Evolutionary conservation across 257 asterid species (phyloP), one percentile per base, ranked within the genome.

Genomic region (Solanum clarkiae): DNA sequence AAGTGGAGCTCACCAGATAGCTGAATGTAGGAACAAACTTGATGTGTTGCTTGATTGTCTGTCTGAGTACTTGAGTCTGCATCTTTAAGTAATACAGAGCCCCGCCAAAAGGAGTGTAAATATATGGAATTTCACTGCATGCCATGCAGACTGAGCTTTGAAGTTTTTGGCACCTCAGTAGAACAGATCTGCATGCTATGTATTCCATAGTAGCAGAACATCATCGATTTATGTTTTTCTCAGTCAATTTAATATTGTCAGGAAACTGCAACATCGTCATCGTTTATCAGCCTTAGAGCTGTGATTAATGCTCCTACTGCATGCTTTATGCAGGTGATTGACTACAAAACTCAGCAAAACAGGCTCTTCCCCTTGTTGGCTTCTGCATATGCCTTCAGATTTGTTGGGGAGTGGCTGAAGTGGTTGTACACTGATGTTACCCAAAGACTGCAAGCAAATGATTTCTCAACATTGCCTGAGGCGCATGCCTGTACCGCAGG

Each of bases 401-500:
- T 95, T 84, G 98, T 92, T 88, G 98, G 98, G 29, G 98, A 97
- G 90, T 97, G 99, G 99, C 94, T 97, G 20, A 87, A 89, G 16
- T 95, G 99, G 99, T 88, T 97, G 75, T 95, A 97, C 94, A 91
- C 85, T 47, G 99, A 97, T 91, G 99, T 97, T 71, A 92, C 93
- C 42, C 91, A 89, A 91, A 93, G 94, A 86, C 88, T 97, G 90
- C 93, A 92, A 87, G 94, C 93, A 86, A 91, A 88, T 86, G 98
- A 97, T 90, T 97, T 91, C 89, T 92, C 99, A 63, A 97, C 98
- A 68, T 88, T 97, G 95, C 98, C 99, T 8, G 99, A 97, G 90
- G 98, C 87, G 84, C 99, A 97, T 89, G 98, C 99, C 82, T 97
- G 99, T 90, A 97, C 99, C 69, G 99, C 99, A n/a, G 99, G 99